These are phyloP conservation scores for Panus rudis DNA, from an alignment of 768 basidiomycete genomes.

Conservation along the genomic window DNA sequence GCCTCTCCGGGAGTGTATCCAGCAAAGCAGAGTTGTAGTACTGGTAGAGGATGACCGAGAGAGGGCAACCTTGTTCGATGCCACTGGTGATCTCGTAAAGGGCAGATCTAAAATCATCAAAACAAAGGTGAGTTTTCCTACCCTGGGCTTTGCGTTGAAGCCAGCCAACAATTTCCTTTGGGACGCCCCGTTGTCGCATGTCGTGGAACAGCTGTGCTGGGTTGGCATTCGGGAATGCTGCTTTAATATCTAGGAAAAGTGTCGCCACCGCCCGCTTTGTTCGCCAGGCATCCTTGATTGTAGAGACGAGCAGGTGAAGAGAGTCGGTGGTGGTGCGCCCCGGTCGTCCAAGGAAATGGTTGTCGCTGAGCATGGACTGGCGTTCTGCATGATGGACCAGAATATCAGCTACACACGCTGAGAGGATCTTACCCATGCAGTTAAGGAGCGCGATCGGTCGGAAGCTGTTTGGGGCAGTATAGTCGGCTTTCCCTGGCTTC, in stretches of 20 bases:
- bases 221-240: constrained; percentile 21
- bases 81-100: constrained; percentile 19
- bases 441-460: constrained; percentile 31
- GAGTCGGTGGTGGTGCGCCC: constrained; percentile 20
- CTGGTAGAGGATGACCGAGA: constrained; percentile 24
- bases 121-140: constrained; percentile 13
- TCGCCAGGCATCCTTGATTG: constrained; percentile 19
- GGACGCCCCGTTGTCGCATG: constrained; percentile 11
- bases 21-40: constrained; percentile 26
- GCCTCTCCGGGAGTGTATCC: constrained; percentile 7
- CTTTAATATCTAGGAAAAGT: constrained; percentile 27
- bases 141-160: constrained; percentile 12
- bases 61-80: constrained; percentile 28
- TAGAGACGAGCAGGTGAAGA: constrained; percentile 16
- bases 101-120: constrained; percentile 20
- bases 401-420: constrained; percentile 16
- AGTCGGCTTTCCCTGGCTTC: constrained; percentile 31
- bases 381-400: constrained; percentile 22
- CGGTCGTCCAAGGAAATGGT: constrained; percentile 21
- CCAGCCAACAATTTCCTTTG: constrained; percentile 13
- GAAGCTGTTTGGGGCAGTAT: constrained; percentile 27
- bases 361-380: constrained; percentile 12
- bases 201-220: constrained; percentile 12
- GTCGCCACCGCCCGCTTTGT: constrained; percentile 19
- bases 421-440: constrained; percentile 25